Conservation (phyloP, 2,329 filamentous ascomycete genomes). For the Juglanconis juglandina region DNA sequence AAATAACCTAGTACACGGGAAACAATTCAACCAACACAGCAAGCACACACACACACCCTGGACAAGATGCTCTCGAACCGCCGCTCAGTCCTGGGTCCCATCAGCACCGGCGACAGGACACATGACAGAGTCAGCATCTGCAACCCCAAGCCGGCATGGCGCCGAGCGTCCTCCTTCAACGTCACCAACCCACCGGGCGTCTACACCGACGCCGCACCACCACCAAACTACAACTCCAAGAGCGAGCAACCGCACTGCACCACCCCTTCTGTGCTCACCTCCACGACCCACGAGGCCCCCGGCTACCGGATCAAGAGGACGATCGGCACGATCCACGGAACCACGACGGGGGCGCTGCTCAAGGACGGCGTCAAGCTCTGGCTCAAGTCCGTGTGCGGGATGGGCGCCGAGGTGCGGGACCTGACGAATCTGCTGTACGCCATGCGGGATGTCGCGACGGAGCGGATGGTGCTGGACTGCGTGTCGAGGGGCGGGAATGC, state of each 20-base stretch:
- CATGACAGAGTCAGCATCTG: background rate
- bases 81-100: constrained; percentile 5
- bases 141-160: constrained; percentile 8
- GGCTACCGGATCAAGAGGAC: constrained; percentile 52
- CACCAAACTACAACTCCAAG: background rate
- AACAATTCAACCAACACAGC: background rate
- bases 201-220: background rate
- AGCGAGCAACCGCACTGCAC: constrained; percentile 3
- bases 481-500: constrained; percentile 58
- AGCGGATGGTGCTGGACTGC: constrained; percentile 52
- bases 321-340: constrained; percentile 49
- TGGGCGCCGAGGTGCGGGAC: constrained; percentile 57
- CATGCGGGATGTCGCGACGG: constrained; percentile 56
- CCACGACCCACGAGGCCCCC: constrained; percentile 34
- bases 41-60: background rate
- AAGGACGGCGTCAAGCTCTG: constrained; percentile 13
- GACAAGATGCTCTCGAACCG: constrained; percentile 10
- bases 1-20: no score
- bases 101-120: background rate
- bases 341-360: constrained; percentile 23
- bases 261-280: constrained; percentile 4
- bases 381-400: constrained; percentile 29
- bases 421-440: constrained; percentile 58
- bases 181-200: background rate
- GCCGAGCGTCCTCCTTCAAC: constrained; percentile 10